Conservation (phyloP, 2,329 filamentous ascomycete genomes). For the Pseudocercospora eumusae region DNA sequence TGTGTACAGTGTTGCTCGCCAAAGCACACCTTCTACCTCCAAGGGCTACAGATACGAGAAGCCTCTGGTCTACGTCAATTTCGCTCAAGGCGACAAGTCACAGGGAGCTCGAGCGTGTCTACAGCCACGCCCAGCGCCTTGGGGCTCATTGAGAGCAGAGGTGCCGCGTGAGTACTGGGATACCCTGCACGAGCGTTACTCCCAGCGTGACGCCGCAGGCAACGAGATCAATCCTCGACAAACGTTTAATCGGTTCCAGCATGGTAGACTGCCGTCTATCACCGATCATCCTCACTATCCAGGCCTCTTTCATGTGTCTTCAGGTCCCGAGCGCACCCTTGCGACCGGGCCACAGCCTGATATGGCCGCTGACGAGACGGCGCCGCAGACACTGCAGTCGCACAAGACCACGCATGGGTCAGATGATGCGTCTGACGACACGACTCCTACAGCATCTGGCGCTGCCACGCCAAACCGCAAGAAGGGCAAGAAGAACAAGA, state of each 20-base stretch:
- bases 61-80: constrained; percentile 16
- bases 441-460: constrained; percentile 26
- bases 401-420: neutral
- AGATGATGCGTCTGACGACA: constrained; percentile 16
- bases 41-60: neutral
- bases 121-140: neutral
- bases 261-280: neutral
- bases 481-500: constrained; percentile 19
- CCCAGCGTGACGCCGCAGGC: neutral
- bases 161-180: constrained; percentile 24
- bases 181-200: constrained; percentile 8
- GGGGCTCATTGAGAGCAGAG: neutral
- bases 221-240: neutral
- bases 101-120: neutral
- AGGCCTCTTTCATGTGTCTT: neutral
- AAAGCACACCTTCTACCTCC: neutral
- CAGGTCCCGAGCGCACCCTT: neutral
- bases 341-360: neutral
- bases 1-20: constrained; percentile 8
- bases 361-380: neutral
- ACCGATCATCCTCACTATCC: neutral
- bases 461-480: constrained; percentile 27
- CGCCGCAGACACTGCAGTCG: neutral
- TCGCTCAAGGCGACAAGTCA: neutral
- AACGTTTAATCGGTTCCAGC: neutral